Evolutionary conservation across 108 stramenopile genomes (phyloP).

Genomic region (Nitzschia sp.): DNA sequence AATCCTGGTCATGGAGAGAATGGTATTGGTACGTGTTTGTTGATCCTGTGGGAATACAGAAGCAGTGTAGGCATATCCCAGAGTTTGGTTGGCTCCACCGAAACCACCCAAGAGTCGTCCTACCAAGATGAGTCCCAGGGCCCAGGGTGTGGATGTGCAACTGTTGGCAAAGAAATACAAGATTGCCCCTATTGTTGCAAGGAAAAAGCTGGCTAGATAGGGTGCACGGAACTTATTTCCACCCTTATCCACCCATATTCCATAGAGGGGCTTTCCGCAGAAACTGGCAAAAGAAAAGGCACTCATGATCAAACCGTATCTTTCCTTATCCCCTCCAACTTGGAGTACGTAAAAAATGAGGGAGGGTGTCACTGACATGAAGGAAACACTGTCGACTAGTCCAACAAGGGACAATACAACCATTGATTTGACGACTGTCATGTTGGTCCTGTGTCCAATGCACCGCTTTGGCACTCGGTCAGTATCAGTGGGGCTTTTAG

Average conservation of each 20-base stretch:
- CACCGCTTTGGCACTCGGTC: too few relatives aligned
- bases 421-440: slow-evolving; percentile 19
- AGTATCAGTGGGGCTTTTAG: too few relatives aligned
- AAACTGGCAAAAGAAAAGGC: slow-evolving; percentile 64
- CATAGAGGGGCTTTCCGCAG: slow-evolving; percentile 69
- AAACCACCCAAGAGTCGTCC: slow-evolving; percentile 62
- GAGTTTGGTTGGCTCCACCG: slow-evolving; percentile 60
- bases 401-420: slow-evolving; percentile 48
- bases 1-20: slow-evolving; percentile 58
- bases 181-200: slow-evolving; percentile 53
- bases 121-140: slow-evolving; percentile 47
- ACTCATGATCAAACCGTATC: slow-evolving; percentile 62
- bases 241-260: slow-evolving; percentile 50
- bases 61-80: slow-evolving; percentile 72
- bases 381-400: slow-evolving; percentile 65
- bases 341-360: slow-evolving; percentile 70
- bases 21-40: slow-evolving; percentile 46
- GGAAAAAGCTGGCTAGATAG: slow-evolving; percentile 41
- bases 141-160: slow-evolving; percentile 22
- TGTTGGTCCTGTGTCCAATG: background rate
- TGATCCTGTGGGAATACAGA: slow-evolving; percentile 46
- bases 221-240: slow-evolving; percentile 56
- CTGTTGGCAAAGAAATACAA: slow-evolving; percentile 54
- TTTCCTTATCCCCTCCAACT: slow-evolving; percentile 62
- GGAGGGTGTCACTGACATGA: slow-evolving; percentile 73